Conservation (phyloP, 2,329 filamentous ascomycete genomes). For the Aspergillus japonicus region DNA sequence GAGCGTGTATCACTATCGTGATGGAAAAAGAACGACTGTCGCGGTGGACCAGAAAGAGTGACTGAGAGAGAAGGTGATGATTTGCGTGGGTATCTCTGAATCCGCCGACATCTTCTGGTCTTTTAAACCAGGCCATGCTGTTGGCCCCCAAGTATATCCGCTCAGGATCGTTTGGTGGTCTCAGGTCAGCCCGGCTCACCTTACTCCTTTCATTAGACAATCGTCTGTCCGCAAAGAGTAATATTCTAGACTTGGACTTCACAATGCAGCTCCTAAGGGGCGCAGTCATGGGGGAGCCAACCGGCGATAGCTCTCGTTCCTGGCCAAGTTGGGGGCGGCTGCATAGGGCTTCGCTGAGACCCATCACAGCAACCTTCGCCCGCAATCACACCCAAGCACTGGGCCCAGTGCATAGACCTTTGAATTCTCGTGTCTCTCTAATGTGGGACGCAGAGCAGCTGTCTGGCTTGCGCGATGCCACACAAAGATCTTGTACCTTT, state of each 20-base stretch:
- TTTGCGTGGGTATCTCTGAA: neutral
- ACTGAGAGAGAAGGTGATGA: neutral
- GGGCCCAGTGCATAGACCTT: neutral
- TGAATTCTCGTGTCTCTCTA: neutral
- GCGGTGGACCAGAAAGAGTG: neutral
- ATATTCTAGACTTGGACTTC: neutral
- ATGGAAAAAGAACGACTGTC: constrained; percentile 6
- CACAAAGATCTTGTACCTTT: neutral
- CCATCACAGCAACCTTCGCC: neutral
- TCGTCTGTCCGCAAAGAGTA: neutral
- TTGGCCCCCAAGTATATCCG: constrained; percentile 4
- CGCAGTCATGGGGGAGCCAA: neutral
- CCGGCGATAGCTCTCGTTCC: neutral
- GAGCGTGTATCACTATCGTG: neutral
- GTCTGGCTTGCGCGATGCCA: neutral
- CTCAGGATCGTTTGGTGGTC: neutral
- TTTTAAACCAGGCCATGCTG: neutral
- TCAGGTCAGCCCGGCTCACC: neutral
- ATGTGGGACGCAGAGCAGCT: neutral
- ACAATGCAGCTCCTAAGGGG: neutral
- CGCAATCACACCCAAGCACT: neutral
- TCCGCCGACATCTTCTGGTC: neutral
- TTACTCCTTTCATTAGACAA: neutral
- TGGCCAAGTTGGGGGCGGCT: constrained; percentile 5
- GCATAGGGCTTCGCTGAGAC: neutral